Evolutionary conservation across 192 early-diverging fungal genomes (phyloP), one percentile per base, ranked within the genome.

Genomic region (Linnemannia schmuckeri): DNA sequence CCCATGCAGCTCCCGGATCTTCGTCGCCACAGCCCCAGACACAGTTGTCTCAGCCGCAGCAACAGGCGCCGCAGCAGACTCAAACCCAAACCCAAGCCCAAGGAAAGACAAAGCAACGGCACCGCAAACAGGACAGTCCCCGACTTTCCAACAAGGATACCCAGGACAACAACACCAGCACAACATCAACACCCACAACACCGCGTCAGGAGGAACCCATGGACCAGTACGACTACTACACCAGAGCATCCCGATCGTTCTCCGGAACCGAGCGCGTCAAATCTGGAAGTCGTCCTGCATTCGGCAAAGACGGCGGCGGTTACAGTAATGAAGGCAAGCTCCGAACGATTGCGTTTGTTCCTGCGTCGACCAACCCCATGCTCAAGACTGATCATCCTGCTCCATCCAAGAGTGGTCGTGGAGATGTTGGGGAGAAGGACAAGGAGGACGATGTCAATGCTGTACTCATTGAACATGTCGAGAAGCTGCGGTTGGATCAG

Each of bases 281-380:
- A 7, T 22, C 52, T 52, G 30, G 27, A 52, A 52, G 54, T 33
- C 20, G 38, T 37, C 33, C 30, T 33, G 24, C 44, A 6, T 75
- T 52, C 15, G n/a, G 38, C 15, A 66, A 47, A 41, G 35, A 30
- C 22, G 30, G 35, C 27, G 10, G 69, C 38, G 72, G 38, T 66
- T 57, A 10, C 15, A 38, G 68, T 68, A 9, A 35, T 27, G 42
- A 66, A 57, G 37, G 74, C 41, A n/a, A 74, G 44, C 74, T 49
- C 22, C 71, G 82, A 1, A 54, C 61, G 38, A 77, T 82, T 41
- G 54, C 70, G 33, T 83, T 83, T 52, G 82, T 83, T 15, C 82
- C 82, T 54, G 82, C 82, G 6, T 83, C 82, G 15, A 72, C 55
- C 41, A 83, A 83, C 27, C 12, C 71, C 3, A 49, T 47, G 35